A percentile compares a stretch with the other conserved stretches of the same genome.
Evolutionary conservation across 805 yeast species (phyloP).

Genomic region (Phaffomyces opuntiae): DNA sequence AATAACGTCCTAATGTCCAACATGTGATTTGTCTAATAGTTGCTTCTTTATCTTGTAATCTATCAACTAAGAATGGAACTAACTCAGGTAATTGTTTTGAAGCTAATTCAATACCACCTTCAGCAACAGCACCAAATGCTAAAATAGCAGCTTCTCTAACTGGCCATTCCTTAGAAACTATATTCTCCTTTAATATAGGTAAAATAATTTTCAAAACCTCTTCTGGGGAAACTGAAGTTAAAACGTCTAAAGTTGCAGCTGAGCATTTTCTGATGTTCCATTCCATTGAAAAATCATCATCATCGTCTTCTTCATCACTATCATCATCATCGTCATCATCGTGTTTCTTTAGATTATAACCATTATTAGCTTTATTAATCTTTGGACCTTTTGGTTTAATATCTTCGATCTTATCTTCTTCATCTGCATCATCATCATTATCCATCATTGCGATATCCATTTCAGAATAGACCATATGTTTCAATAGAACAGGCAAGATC

Average conservation of each 20-base stretch:
- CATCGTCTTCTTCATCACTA: constrained; percentile 70
- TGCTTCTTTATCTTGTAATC: constrained; percentile 68
- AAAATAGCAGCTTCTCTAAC: constrained; percentile 88
- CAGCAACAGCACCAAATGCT: constrained; percentile 93
- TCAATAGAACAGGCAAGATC: constrained; percentile 71
- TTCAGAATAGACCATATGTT: constrained; percentile 83
- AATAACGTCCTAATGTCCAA: constrained; percentile 89
- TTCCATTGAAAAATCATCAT: constrained; percentile 57
- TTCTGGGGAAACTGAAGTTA: constrained; percentile 62
- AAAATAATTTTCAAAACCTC: constrained; percentile 60
- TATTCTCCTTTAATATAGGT: constrained; percentile 68
- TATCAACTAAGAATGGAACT: constrained; percentile 77
- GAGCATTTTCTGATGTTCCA: constrained; percentile 94
- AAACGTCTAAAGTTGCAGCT: constrained; percentile 84
- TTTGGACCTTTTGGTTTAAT: constrained; percentile 77
- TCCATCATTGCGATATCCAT: constrained; percentile 68
- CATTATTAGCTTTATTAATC: constrained; percentile 35
- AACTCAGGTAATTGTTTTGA: constrained; percentile 68
- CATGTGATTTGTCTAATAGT: constrained; percentile 90
- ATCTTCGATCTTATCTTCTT: constrained; percentile 82
- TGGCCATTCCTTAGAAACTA: constrained; percentile 74
- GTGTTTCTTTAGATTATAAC: constrained; percentile 14
- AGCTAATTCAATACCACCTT: constrained; percentile 72
- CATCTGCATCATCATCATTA: constrained; percentile 64
- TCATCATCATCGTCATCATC: constrained; percentile 47